Base-by-base conservation (phyloP, 2,329 filamentous ascomycete species). In the Trichoderma aggressivum region DNA sequence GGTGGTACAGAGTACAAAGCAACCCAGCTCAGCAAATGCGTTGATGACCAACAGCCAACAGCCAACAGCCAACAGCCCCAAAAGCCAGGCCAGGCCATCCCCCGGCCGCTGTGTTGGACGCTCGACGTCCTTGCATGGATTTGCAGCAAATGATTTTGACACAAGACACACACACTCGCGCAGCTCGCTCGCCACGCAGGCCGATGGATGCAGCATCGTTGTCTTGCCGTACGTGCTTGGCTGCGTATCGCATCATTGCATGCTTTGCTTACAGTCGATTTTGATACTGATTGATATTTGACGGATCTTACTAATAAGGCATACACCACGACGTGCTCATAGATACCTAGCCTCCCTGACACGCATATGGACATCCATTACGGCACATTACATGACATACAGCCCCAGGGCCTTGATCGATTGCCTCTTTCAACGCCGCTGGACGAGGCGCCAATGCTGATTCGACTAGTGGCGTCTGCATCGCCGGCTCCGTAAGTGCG, bases 1-100 rank as follows among this genome's bases (percentile, higher is more conserved):
- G 55, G 28, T 21, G n/a, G 28, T n/a, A 59, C 26, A 32, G 55
- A 32, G 18, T 59, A 28, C 18, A 32, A 59, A 28, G 55, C 21
- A 58, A 18, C 16, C n/a, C 28, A 34, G 55, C 55, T 21, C n/a
- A 55, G n/a, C 18, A 53, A 32, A 55, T n/a, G 32, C 63, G 55
- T 50, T 60, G 55, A 68, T 68, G 55, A 68, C 65, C 65, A 68
- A 68, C 65, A 24, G 12, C 36, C 65, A 67, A 67, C 61, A 55
- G 47, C 63, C 63, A 39, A 64, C 63, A 28, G 53, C 28, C 65
- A 67, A 67, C 63, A 58, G 53, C 55, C 36, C 64, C 64, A 47
- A 66, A 53, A 28, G 53, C 28, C n/a, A n/a, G n/a, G 34, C 50
- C 61, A 32, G 34, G 64, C 56, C 55, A 59, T 59, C 55, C 55